Conservation (phyloP, 1,284 basidiomycete species). For the Irpex lacteus region DNA sequence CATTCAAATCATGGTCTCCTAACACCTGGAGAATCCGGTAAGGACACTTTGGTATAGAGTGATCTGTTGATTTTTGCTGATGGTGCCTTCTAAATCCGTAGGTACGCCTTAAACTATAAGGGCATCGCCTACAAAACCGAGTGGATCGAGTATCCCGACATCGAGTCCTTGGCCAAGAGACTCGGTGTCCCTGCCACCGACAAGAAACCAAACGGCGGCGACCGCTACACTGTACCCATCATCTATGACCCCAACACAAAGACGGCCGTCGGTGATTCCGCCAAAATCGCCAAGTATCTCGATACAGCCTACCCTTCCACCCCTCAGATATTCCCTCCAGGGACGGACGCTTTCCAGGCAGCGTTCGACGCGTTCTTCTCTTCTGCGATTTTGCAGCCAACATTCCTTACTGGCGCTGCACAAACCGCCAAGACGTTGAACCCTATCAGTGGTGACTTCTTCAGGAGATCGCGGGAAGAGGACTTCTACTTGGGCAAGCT, state of each 20-base stretch:
- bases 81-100: background rate
- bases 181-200: constrained; percentile 26
- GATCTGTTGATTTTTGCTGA: background rate
- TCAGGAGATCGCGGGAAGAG: constrained; percentile 33
- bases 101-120: constrained; percentile 31
- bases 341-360: constrained; percentile 27
- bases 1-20: constrained; percentile 21
- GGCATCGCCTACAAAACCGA: constrained; percentile 31
- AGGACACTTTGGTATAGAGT: background rate
- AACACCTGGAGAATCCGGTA: constrained; percentile 26
- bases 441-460: constrained; percentile 34
- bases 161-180: constrained; percentile 26
- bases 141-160: constrained; percentile 37
- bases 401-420: constrained; percentile 20
- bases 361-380: constrained; percentile 28
- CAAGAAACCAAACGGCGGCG: constrained; percentile 19
- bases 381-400: background rate
- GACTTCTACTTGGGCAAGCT: constrained; percentile 32
- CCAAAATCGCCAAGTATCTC: constrained; percentile 31
- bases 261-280: constrained; percentile 29
- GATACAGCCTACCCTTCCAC: constrained; percentile 32
- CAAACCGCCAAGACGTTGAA: constrained; percentile 26
- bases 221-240: constrained; percentile 33
- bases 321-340: constrained; percentile 22
- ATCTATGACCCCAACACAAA: constrained; percentile 28